phyloP scores from a whole-genome alignment of 2,329 filamentous ascomycete species.

The Fusarium luffae region DNA sequence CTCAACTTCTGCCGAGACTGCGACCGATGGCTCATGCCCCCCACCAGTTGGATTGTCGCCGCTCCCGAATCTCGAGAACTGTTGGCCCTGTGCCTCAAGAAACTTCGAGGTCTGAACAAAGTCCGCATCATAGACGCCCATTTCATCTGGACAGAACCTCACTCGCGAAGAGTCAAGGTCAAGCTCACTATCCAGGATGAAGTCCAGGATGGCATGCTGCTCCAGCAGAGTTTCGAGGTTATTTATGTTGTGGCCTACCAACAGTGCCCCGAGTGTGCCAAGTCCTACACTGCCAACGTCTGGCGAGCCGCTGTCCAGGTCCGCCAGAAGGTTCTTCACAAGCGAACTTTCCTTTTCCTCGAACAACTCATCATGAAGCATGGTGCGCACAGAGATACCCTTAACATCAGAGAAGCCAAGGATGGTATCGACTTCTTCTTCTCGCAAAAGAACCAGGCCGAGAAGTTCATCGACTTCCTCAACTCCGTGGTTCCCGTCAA shows the following conservation, averaged over 20 bases:
- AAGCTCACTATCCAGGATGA: slow-evolving; percentile 91
- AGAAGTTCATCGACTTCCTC: slow-evolving; percentile 92
- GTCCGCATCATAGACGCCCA: slow-evolving; percentile 94
- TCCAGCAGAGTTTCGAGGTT: slow-evolving; percentile 96
- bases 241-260: slow-evolving; percentile 90
- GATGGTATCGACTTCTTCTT: slow-evolving; percentile 98
- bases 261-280: slow-evolving; percentile 94
- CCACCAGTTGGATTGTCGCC: slow-evolving; percentile 86
- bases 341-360: slow-evolving; percentile 77
- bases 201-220: slow-evolving; percentile 70
- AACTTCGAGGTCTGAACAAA: slow-evolving; percentile 85
- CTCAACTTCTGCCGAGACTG: slow-evolving; percentile 95
- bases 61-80: slow-evolving; percentile 90
- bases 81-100: slow-evolving; percentile 89
- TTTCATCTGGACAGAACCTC: slow-evolving; percentile 98
- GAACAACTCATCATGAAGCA: slow-evolving; percentile 98
- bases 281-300: slow-evolving; percentile 96
- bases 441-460: slow-evolving; percentile 86
- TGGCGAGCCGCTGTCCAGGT: slow-evolving; percentile 96
- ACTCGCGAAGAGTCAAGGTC: slow-evolving; percentile 90
- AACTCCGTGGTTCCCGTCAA: slow-evolving; percentile 82
- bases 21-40: slow-evolving; percentile 91
- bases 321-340: slow-evolving; percentile 95
- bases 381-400: slow-evolving; percentile 87
- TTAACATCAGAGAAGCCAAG: slow-evolving; percentile 98